Conservation (phyloP, 163 green algal species). For the Chlamydomonas reinhardtii region DNA sequence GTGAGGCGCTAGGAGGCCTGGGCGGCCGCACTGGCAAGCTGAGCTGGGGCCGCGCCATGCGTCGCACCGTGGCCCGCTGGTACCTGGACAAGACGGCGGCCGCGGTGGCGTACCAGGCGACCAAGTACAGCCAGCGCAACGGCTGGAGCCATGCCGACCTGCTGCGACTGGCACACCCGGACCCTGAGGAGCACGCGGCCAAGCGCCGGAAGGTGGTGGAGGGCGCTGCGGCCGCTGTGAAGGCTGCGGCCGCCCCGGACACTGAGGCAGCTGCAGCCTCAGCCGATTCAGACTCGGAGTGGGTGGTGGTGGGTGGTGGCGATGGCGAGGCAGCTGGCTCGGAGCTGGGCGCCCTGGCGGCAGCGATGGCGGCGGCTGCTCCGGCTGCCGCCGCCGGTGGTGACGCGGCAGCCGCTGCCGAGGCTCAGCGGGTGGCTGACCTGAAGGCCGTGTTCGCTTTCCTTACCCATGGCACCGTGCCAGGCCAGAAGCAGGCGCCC, state of each 20-base stretch:
- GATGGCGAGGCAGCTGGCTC: not conserved
- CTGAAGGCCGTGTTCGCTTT: not conserved
- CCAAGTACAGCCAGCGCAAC: slow-evolving; percentile 29
- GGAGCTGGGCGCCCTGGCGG: not conserved
- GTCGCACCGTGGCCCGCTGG: not conserved
- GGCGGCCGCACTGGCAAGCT: not conserved
- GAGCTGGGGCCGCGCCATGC: slow-evolving; percentile 21
- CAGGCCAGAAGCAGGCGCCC: not conserved
- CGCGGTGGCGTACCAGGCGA: slow-evolving; percentile 18
- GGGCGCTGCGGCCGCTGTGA: not conserved
- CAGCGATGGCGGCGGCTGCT: not conserved
- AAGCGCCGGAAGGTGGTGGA: not conserved
- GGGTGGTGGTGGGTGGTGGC: not conserved
- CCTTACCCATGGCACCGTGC: not conserved
- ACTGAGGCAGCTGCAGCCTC: not conserved
- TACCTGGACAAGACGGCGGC: not conserved
- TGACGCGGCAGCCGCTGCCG: not conserved
- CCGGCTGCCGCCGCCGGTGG: not conserved
- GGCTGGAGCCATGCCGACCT: slow-evolving; percentile 18
- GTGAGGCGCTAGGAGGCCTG: not conserved
- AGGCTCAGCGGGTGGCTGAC: not conserved
- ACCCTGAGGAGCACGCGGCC: not conserved
- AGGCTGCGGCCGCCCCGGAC: not conserved
- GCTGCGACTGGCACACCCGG: slow-evolving; percentile 3
- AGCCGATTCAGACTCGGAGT: not conserved